A percentile compares a stretch with the other conserved stretches of the same genome.
Conservation (phyloP, 345 rosid species). For the Gossypium australe region DNA sequence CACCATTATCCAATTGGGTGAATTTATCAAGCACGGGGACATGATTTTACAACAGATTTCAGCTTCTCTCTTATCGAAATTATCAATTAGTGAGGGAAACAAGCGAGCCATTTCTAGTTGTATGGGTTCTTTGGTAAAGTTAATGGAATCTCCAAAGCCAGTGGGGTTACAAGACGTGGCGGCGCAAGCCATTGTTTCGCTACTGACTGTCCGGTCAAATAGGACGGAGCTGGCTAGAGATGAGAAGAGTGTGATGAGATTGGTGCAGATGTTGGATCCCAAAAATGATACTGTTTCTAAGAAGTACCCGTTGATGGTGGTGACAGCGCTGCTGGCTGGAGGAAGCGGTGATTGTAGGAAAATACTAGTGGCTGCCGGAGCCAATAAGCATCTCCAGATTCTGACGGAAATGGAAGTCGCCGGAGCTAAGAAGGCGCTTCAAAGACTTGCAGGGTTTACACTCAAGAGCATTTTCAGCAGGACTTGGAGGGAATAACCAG, state of each 20-base stretch:
- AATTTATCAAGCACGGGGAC: constrained; percentile 52
- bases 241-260: constrained; percentile 61
- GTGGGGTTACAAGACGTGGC: constrained; percentile 68
- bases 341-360: constrained; percentile 46
- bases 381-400: constrained; percentile 45
- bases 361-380: constrained; percentile 53
- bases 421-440: constrained; percentile 61
- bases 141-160: constrained; percentile 72
- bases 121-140: constrained; percentile 45
- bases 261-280: constrained; percentile 71
- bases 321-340: constrained; percentile 40
- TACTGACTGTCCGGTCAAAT: constrained; percentile 53
- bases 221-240: constrained; percentile 60
- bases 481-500: constrained; percentile 58
- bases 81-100: constrained; percentile 59
- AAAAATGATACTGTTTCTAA: constrained; percentile 44
- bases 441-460: constrained; percentile 56
- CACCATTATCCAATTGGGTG: constrained; percentile 51
- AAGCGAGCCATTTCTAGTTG: constrained; percentile 63
- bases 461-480: constrained; percentile 54
- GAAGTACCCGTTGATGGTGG: constrained; percentile 57
- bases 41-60: constrained; percentile 48
- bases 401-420: constrained; percentile 56
- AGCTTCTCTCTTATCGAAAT: constrained; percentile 38
- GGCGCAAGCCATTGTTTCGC: constrained; percentile 42